A percentile compares a stretch with the other conserved stretches of the same genome.
phyloP scores from a whole-genome alignment of 305 asterid species.

The Fraxinus latifolia region DNA sequence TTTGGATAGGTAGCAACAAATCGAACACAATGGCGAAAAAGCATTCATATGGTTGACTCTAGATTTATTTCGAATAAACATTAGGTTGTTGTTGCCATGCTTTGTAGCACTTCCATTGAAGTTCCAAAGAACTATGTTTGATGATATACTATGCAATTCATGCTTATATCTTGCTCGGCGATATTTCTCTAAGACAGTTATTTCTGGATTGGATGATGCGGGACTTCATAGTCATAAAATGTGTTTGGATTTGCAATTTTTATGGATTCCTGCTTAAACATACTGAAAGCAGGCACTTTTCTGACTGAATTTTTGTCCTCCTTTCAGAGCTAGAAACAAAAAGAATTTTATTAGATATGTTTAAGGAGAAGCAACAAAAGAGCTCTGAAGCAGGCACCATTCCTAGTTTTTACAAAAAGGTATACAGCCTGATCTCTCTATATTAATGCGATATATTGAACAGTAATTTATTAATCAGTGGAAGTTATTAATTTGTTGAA shows the following conservation, averaged over 20 bases:
- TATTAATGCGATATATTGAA: not conserved
- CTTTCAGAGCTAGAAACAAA: constrained; percentile 90
- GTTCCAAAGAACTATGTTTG: not conserved
- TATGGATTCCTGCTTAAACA: not conserved
- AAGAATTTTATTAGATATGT: constrained; percentile 84
- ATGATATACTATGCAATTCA: not conserved
- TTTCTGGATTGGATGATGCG: not conserved
- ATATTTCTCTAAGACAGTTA: not conserved
- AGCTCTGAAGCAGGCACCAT: constrained; percentile 89
- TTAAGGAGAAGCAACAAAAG: constrained; percentile 92
- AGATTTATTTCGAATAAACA: not conserved
- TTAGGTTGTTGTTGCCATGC: not conserved
- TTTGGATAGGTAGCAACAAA: not conserved
- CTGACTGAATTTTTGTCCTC: not conserved
- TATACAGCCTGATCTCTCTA: not conserved
- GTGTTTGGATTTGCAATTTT: not conserved
- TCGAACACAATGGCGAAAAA: not conserved
- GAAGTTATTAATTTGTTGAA: not conserved
- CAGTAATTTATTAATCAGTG: not conserved
- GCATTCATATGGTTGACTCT: not conserved
- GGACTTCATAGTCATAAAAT: not conserved
- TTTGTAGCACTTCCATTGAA: not conserved
- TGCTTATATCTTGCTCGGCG: not conserved
- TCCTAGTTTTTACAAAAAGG: constrained; percentile 96
- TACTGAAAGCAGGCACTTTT: not conserved